Evolutionary conservation across 1,284 basidiomycete species (phyloP), one percentile per base, ranked within the genome.

Genomic region (Trametes polyzona): DNA sequence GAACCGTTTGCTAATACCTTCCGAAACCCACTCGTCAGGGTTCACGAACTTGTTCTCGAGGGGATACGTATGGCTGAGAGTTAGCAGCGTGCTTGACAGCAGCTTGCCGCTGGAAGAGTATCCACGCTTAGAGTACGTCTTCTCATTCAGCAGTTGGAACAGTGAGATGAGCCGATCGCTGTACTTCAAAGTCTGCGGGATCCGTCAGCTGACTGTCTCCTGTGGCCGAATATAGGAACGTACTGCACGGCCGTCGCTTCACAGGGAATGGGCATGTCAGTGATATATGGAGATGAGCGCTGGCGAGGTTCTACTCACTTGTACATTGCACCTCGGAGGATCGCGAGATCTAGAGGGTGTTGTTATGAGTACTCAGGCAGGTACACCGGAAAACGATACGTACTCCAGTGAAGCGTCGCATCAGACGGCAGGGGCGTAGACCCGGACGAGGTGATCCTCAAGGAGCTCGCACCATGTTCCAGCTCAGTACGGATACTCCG

Each of bases 391-490:
- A 35, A 58, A 53, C 19, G 58, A 55, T 39, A 71, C 87, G 58
- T 71, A 89, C 87, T 93, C 92, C 93, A 96, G 68, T 96, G 93
- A 41, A 97, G 77, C 1, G 92, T 89, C 3, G 92, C 90, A 71
- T 98, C 95, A 1, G 90, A 89, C 3, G 91, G 86, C 24, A 92
- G 73, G 0, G 86, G 81, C 1, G 87, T 86, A 7, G 83, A 82
- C 21, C 84, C 85, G 5, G 87, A 83, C 2, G 89, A 89, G 0
- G 93, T 96, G 9, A 91, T 95, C 51, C 93, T 78, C 23, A 88
- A 74, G 0, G 92, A 94, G 54, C 92, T 93, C 0, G 95, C 94
- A 2, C 95, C 95, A 62, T 90, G 85, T 52, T 92, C 90, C 4
- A 97, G 78, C 70, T 98, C 95, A 5, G 76, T 73, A 4, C 80